Percentiles rank a stretch among this genome's conserved stretches.
phyloP scores from a whole-genome alignment of 1,139 yeast genomes.

The Suhomyces panamericanus region DNA sequence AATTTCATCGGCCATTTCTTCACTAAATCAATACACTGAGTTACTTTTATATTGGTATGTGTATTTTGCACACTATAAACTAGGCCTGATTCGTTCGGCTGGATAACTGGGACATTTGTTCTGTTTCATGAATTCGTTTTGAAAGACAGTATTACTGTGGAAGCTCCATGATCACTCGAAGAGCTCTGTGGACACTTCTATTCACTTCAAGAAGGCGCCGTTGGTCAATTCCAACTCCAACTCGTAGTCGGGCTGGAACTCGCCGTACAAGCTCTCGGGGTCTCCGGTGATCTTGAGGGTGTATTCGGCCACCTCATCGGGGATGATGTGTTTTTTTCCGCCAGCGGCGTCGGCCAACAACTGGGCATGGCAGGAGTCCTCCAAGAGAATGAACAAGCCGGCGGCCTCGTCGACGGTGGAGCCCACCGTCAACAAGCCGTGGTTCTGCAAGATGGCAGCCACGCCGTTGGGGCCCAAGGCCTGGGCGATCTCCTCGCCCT shows the following conservation, averaged over 20 bases:
- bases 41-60: no score
- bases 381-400: slow-evolving; percentile 60
- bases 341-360: slow-evolving; percentile 59
- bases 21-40: no score
- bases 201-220: slow-evolving; percentile 20
- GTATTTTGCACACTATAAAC: no score
- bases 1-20: no score
- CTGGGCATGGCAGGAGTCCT: slow-evolving; percentile 71
- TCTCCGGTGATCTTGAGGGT: slow-evolving; percentile 63
- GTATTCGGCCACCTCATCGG: slow-evolving; percentile 70
- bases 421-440: slow-evolving; percentile 79
- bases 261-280: slow-evolving; percentile 68
- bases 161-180: no score
- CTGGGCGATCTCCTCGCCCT: slow-evolving; percentile 65
- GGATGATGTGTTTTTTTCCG: slow-evolving; percentile 35
- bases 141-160: background rate
- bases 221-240: slow-evolving; percentile 31
- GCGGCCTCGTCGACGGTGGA: slow-evolving; percentile 83
- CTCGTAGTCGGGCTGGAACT: slow-evolving; percentile 67
- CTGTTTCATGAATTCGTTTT: no score
- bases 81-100: no score
- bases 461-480: slow-evolving; percentile 63
- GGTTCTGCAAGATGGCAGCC: slow-evolving; percentile 71
- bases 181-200: no score
- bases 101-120: no score